Percentiles rank a stretch among this genome's conserved stretches.
Evolutionary conservation across 805 yeast genomes (phyloP).

Genomic region (Candida chauliodis): DNA sequence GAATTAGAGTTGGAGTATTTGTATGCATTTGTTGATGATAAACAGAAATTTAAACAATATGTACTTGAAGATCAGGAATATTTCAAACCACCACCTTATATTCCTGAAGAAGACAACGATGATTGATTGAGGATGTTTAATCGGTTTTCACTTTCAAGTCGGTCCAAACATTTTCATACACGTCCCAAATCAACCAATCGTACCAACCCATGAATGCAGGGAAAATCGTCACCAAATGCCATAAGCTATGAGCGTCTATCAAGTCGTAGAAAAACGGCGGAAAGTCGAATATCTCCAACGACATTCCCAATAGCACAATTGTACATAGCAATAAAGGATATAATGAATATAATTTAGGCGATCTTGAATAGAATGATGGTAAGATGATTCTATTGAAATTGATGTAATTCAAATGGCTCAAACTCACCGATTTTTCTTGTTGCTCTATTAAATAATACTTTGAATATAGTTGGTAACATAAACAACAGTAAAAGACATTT

Average conservation of each 20-base stretch:
- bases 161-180: conserved; percentile 27
- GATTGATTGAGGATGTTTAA: conserved; percentile 7
- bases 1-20: conserved; percentile 87
- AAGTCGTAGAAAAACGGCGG: conserved; percentile 59
- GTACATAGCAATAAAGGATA: conserved; percentile 35
- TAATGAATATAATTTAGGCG: conserved; percentile 36
- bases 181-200: conserved; percentile 45
- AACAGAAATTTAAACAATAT: conserved; percentile 44
- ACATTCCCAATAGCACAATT: conserved; percentile 68
- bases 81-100: conserved; percentile 71
- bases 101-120: conserved; percentile 41
- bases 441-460: conserved; percentile 26
- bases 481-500: conserved; percentile 38
- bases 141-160: conserved; percentile 11
- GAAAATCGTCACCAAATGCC: conserved; percentile 85
- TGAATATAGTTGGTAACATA: conserved; percentile 31
- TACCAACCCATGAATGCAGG: conserved; percentile 40
- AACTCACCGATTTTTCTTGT: conserved; percentile 8
- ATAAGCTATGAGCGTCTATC: conserved; percentile 88
- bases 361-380: conserved; percentile 28
- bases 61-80: conserved; percentile 59
- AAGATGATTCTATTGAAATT: conserved; percentile 19
- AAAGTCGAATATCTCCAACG: conserved; percentile 89
- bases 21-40: conserved; percentile 68
- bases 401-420: conserved; percentile 25